A percentile compares a stretch with the other conserved stretches of the same genome.
Conservation (phyloP, 139 green algal species). For the Astrephomene gubernaculifera region DNA sequence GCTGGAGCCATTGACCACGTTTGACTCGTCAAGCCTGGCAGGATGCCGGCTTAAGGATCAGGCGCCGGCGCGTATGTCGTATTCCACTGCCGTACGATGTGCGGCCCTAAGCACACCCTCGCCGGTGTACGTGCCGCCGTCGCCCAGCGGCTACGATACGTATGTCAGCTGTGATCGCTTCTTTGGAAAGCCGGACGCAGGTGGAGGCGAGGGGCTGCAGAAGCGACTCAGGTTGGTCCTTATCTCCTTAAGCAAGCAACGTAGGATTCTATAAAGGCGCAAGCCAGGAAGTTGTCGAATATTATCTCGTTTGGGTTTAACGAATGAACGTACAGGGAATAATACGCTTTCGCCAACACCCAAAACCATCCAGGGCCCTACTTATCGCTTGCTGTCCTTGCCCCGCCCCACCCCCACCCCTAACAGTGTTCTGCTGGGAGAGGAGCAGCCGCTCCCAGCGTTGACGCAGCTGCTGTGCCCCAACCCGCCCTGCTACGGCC, state of each 20-base stretch:
- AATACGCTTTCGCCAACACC: too few relatives aligned
- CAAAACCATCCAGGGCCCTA: too few relatives aligned
- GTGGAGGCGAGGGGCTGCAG: background rate
- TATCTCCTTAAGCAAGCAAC: too few relatives aligned
- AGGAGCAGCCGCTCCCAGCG: background rate
- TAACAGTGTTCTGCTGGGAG: slow-evolving; percentile 2
- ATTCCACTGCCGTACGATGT: slow-evolving; percentile 14
- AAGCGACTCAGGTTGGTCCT: background rate
- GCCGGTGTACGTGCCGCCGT: background rate
- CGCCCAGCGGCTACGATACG: background rate
- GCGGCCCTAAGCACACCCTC: background rate
- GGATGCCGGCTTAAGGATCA: background rate
- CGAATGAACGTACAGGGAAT: too few relatives aligned
- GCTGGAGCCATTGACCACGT: background rate
- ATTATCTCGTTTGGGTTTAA: too few relatives aligned
- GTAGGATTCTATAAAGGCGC: too few relatives aligned
- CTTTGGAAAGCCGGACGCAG: background rate
- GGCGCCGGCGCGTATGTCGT: background rate
- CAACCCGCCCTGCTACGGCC: background rate
- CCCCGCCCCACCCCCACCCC: too few relatives aligned
- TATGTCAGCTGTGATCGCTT: slow-evolving; percentile 7
- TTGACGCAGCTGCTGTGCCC: slow-evolving; percentile 2
- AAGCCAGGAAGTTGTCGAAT: too few relatives aligned
- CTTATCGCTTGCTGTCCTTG: too few relatives aligned
- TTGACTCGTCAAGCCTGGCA: background rate